Conservation (phyloP, 352 stramenopile genomes). For the Pythium periplocum region DNA sequence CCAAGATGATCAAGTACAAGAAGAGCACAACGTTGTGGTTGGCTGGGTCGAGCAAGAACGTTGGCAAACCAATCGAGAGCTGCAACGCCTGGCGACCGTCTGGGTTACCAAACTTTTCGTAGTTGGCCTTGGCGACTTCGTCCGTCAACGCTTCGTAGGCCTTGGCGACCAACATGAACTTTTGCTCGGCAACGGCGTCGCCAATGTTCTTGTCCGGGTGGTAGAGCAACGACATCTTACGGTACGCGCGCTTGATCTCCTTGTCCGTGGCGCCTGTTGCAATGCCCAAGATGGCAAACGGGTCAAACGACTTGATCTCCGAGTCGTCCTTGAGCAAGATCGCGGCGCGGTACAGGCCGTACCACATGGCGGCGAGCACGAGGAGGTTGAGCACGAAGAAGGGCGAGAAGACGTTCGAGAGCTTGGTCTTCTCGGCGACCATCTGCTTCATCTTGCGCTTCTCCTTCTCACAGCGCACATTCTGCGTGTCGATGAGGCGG, state of each 20-base stretch:
- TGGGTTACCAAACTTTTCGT: constrained; percentile 97
- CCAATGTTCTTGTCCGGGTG: constrained; percentile 97
- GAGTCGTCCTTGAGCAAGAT: constrained; percentile 92
- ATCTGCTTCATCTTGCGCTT: constrained; percentile 84
- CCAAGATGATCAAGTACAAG: constrained; percentile 97
- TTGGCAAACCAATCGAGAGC: constrained; percentile 94
- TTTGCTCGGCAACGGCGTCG: constrained; percentile 95
- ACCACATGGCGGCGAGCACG: constrained; percentile 68
- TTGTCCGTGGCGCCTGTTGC: constrained; percentile 85
- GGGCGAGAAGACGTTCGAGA: constrained; percentile 79
- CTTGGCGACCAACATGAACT: constrained; percentile 98
- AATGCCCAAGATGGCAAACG: constrained; percentile 96
- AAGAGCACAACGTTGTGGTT: constrained; percentile 99
- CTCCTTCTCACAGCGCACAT: constrained; percentile 81
- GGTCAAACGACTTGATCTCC: constrained; percentile 98
- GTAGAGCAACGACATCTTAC: constrained; percentile 90
- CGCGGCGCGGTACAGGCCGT: constrained; percentile 87
- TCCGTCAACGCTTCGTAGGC: constrained; percentile 95
- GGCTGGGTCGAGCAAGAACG: constrained; percentile 95
- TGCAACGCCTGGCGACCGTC: constrained; percentile 98
- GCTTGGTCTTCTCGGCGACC: constrained; percentile 77
- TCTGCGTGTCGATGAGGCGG: constrained; percentile 75
- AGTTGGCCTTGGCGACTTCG: constrained; percentile 95
- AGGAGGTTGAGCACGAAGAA: constrained; percentile 75
- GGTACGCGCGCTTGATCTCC: constrained; percentile 95